phyloP scores from a whole-genome alignment of 805 yeast species.

The Yarrowia sp. region DNA sequence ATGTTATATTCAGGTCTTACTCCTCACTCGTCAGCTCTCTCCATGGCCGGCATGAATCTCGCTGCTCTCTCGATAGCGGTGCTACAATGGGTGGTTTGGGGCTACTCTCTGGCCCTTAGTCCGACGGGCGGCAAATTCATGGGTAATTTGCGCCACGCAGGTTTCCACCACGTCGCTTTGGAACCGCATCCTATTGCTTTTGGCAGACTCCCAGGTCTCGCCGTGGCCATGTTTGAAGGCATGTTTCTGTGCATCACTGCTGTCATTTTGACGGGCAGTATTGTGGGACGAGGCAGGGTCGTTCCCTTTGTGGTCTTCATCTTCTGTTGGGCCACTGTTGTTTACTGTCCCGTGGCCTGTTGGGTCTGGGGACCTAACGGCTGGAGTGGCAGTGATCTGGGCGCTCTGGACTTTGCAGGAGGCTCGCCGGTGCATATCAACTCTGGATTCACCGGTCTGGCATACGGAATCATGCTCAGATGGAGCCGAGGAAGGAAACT shows the following conservation, averaged over 20 bases:
- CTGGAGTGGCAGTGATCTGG: conserved; percentile 63
- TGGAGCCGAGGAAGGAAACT: conserved; percentile 62
- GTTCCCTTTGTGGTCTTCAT: conserved; percentile 74
- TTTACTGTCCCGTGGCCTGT: conserved; percentile 73
- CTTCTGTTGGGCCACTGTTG: conserved; percentile 72
- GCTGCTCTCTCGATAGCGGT: conserved; percentile 65
- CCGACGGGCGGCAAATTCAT: conserved; percentile 54
- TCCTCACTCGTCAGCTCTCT: conserved; percentile 69
- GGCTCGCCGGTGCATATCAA: conserved; percentile 79
- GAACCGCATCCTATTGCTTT: conserved; percentile 53
- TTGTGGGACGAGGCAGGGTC: conserved; percentile 73
- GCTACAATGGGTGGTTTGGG: conserved; percentile 77
- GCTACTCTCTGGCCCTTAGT: conserved; percentile 66
- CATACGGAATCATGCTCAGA: conserved; percentile 63
- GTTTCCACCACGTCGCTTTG: conserved; percentile 57
- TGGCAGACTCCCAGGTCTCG: conserved; percentile 52
- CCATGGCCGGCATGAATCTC: conserved; percentile 67
- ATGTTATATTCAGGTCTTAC: conserved; percentile 71
- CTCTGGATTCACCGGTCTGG: conserved; percentile 73
- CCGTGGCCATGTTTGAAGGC: conserved; percentile 66
- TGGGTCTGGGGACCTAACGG: conserved; percentile 79
- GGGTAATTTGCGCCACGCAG: conserved; percentile 62
- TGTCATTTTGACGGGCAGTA: conserved; percentile 72
- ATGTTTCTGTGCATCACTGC: conserved; percentile 73
- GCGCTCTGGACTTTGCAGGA: conserved; percentile 76